These are phyloP conservation scores for Ustilago sp. DNA, from an alignment of 1,284 basidiomycete genomes.

Conservation along the genomic window DNA sequence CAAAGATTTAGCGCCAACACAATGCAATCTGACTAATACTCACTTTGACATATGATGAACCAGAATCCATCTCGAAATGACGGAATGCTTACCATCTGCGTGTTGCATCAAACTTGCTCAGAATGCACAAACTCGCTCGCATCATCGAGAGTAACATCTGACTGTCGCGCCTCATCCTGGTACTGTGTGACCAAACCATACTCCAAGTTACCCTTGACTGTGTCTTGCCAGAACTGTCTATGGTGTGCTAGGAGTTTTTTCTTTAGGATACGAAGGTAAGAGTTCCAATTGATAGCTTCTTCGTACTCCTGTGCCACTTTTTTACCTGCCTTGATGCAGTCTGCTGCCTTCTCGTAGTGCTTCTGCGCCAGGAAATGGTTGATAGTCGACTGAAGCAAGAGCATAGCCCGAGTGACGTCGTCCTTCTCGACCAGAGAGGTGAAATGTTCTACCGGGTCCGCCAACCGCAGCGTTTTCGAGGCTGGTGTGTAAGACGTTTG, in stretches of 20 bases:
- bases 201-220: slow-evolving; percentile 30
- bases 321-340: slow-evolving; percentile 34
- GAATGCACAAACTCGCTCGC: slow-evolving; percentile 46
- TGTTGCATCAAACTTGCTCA: slow-evolving; percentile 26
- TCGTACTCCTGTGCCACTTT: slow-evolving; percentile 45
- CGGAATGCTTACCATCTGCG: too few species aligned
- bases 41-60: slow-evolving; percentile 2
- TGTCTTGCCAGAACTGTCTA: slow-evolving; percentile 33
- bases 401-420: slow-evolving; percentile 45
- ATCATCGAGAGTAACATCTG: slow-evolving; percentile 35
- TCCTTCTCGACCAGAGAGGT: slow-evolving; percentile 41
- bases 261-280: slow-evolving; percentile 35
- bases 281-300: slow-evolving; percentile 51
- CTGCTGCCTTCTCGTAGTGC: slow-evolving; percentile 21
- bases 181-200: slow-evolving; percentile 40
- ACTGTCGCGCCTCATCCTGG: slow-evolving; percentile 47
- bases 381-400: slow-evolving; percentile 46
- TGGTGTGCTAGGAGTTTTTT: slow-evolving; percentile 26
- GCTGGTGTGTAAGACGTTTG: neutral
- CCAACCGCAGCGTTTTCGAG: slow-evolving; percentile 10
- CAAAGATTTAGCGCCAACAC: neutral
- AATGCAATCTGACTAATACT: neutral
- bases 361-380: slow-evolving; percentile 27
- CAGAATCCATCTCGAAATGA: too few species aligned
- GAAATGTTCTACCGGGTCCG: slow-evolving; percentile 43